Base-by-base conservation (phyloP, 768 basidiomycete species). In the Leccinum imitatum region DNA sequence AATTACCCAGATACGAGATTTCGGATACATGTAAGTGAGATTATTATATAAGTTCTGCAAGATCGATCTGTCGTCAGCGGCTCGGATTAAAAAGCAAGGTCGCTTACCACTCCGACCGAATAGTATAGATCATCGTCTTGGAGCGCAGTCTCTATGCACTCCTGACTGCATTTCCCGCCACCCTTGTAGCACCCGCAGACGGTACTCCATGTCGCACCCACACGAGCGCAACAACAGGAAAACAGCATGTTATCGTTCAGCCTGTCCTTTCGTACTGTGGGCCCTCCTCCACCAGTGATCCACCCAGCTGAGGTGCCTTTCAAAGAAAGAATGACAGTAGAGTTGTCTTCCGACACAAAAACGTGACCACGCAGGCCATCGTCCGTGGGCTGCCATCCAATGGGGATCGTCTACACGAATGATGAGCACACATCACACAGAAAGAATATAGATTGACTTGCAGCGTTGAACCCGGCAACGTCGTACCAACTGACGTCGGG, bases 191-290 rank as follows among this genome's bases (percentile, higher is more conserved):
- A 98, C 53, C 84, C 89, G 71, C 96, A 98, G 1, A 97, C 96
- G 0, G 96, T 82, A 19, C 84, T 85, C 96, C 96, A 98, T 0
- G 92, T 92, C 56, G 93, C 91, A 35, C 91, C 93, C n/a, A 98
- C 91, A 7, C 90, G 82, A 2, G 94, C 95, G 68, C 96, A 98
- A 73, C 96, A 98, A 74, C 96, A 98, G 4, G 93, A 90, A 77
- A 96, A 96, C 35, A 98, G 76, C n/a, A 95, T 77, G 69, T 96
- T 98, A 67, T 98, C 95, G 75, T 98, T 98, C 59, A 88, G 74
- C 76, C 95, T 96, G 78, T 98, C 96, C 73, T 90, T 97, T 68
- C 80, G 82, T 44, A 84, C 81, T 9, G 95, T 97, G 13, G 91
- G 87, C 5, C 94, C 93, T 3, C 90, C 88, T 17, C 84, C 85